Evolutionary conservation across 1,284 basidiomycete species (phyloP).

Genomic region (Apiotrichum sp.): DNA sequence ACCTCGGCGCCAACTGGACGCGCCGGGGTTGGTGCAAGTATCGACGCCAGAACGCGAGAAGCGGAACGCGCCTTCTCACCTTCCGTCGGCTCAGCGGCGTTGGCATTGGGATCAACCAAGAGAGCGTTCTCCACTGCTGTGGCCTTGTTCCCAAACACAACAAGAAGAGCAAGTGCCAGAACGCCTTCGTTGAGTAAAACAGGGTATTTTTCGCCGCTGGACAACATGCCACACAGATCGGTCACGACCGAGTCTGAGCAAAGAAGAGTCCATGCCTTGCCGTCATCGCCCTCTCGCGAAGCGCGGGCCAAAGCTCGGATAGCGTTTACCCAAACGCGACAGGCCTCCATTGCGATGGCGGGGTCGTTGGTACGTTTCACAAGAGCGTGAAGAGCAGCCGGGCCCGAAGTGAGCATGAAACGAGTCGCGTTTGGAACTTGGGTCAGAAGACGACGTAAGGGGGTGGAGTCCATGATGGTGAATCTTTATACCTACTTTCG

Average conservation of each 20-base stretch:
- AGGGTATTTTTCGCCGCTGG: constrained; percentile 70
- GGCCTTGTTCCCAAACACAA: constrained; percentile 38
- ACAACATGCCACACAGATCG: constrained; percentile 65
- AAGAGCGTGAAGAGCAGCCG: constrained; percentile 67
- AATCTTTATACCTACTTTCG: not conserved
- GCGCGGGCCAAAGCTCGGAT: constrained; percentile 11
- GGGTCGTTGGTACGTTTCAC: constrained; percentile 72
- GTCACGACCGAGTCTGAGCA: constrained; percentile 54
- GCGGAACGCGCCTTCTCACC: not conserved
- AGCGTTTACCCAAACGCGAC: constrained; percentile 42
- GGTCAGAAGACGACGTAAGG: no score
- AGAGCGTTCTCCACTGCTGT: not conserved
- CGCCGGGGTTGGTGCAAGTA: constrained; percentile 4
- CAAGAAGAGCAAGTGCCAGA: constrained; percentile 71
- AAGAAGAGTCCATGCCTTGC: constrained; percentile 53
- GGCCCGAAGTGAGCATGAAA: constrained; percentile 17
- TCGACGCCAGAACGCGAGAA: constrained; percentile 1
- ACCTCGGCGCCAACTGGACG: not conserved
- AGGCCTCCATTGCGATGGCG: constrained; percentile 75
- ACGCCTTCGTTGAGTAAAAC: constrained; percentile 84
- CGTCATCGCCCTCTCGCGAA: constrained; percentile 35
- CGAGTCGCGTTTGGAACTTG: constrained; percentile 8
- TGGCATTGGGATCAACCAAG: not conserved
- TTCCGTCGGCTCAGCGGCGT: not conserved
- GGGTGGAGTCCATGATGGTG: not conserved